Percentiles rank a stretch among this genome's conserved stretches.
Evolutionary conservation across 2,329 filamentous ascomycete species (phyloP).

Genomic region (Tetracladium maxilliforme): DNA sequence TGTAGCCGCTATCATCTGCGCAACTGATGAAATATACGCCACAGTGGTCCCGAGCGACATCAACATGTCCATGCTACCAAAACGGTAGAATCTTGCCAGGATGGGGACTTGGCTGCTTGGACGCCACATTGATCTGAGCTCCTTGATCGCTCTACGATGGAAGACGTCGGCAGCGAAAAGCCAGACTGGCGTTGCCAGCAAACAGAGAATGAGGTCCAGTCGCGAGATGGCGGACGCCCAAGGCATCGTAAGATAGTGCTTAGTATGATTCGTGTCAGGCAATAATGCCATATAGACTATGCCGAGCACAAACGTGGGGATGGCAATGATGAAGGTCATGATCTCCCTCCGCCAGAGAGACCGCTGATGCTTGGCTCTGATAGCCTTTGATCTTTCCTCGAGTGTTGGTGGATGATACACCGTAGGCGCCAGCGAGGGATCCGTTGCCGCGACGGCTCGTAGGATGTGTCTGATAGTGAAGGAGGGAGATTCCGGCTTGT

Average conservation of each 20-base stretch:
- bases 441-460: conserved; percentile 50
- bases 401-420: conserved; percentile 66
- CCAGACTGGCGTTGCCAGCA: conserved; percentile 69
- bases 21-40: conserved; percentile 68
- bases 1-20: conserved; percentile 46
- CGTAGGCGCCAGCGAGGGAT: conserved; percentile 45
- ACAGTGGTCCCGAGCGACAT: conserved; percentile 76
- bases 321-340: conserved; percentile 49
- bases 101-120: conserved; percentile 56
- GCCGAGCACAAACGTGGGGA: conserved; percentile 71
- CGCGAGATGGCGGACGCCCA: conserved; percentile 59
- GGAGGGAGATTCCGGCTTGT: conserved; percentile 45
- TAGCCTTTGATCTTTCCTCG: conserved; percentile 60
- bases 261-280: conserved; percentile 35
- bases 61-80: conserved; percentile 87
- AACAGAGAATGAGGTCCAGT: conserved; percentile 59
- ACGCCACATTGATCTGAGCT: conserved; percentile 58
- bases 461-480: conserved; percentile 65
- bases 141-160: conserved; percentile 60
- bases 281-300: conserved; percentile 80
- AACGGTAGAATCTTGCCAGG: conserved; percentile 65
- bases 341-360: conserved; percentile 51
- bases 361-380: conserved; percentile 53
- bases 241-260: conserved; percentile 50
- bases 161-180: conserved; percentile 73